Percentiles rank a stretch among this genome's conserved stretches.
Conservation (phyloP, 1,284 basidiomycete genomes). For the Ganoderma lucidum region DNA sequence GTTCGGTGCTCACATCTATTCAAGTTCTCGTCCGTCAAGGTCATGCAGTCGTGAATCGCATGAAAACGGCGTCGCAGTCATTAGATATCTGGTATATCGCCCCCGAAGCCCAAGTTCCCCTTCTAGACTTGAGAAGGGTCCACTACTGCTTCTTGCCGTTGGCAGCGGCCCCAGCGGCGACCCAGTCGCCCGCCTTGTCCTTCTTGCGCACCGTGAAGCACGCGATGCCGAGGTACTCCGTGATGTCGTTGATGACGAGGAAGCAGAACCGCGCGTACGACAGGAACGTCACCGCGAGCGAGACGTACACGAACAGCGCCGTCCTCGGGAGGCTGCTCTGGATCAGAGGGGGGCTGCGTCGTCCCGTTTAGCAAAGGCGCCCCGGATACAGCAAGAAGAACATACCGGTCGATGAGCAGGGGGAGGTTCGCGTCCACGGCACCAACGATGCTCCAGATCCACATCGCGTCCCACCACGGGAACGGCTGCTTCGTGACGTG, state of each 20-base stretch:
- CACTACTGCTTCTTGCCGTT: conserved; percentile 38
- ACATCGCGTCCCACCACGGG: conserved; percentile 89
- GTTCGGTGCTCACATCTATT: neutral
- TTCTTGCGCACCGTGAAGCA: conserved; percentile 91
- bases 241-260: conserved; percentile 87
- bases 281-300: conserved; percentile 70
- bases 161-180: conserved; percentile 46
- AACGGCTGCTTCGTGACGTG: conserved; percentile 90
- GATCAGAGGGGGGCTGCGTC: conserved; percentile 67
- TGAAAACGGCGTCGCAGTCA: conserved; percentile 15
- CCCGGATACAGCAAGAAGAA: conserved; percentile 22
- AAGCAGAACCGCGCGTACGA: conserved; percentile 84
- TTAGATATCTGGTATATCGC: conserved; percentile 11
- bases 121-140: too few species aligned
- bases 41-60: conserved; percentile 16
- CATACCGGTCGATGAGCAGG: conserved; percentile 71
- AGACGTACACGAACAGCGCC: conserved; percentile 74
- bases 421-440: conserved; percentile 87
- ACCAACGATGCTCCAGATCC: conserved; percentile 83
- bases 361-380: neutral
- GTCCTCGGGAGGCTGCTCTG: conserved; percentile 69
- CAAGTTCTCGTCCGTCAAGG: neutral
- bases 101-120: neutral
- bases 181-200: conserved; percentile 79
- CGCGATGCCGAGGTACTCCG: conserved; percentile 87